Percentiles rank a stretch among this genome's conserved stretches.
Conservation (phyloP, 2,329 filamentous ascomycete genomes). For the Penicillium vulpinum region DNA sequence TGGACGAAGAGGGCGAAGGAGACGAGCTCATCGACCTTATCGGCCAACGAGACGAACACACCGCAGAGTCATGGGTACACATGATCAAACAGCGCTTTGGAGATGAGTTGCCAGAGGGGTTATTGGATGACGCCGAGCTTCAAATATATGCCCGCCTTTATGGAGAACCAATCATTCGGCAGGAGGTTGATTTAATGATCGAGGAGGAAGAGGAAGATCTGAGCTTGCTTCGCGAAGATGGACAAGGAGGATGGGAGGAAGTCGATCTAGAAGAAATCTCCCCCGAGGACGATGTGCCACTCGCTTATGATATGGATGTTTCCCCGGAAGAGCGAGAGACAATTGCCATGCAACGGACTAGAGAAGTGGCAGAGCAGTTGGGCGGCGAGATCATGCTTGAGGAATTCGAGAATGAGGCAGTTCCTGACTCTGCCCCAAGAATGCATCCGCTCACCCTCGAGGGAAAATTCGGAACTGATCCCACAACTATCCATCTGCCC, state of each 20-base stretch:
- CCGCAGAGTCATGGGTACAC: constrained; percentile 54
- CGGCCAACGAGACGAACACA: constrained; percentile 33
- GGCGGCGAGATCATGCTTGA: constrained; percentile 46
- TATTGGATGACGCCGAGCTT: constrained; percentile 70
- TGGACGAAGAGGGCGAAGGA: constrained; percentile 33
- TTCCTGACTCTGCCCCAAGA: constrained; percentile 50
- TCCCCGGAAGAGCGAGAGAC: constrained; percentile 29
- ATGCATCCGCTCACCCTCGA: constrained; percentile 72
- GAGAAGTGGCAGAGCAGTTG: constrained; percentile 42
- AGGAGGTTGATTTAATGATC: constrained; percentile 28
- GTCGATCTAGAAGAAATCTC: constrained; percentile 27
- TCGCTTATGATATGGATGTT: constrained; percentile 35
- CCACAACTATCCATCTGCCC: constrained; percentile 74
- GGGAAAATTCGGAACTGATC: constrained; percentile 72
- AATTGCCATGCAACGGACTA: constrained; percentile 34
- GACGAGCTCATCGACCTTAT: constrained; percentile 29
- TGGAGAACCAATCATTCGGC: constrained; percentile 62
- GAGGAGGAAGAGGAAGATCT: constrained; percentile 30
- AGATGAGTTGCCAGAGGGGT: constrained; percentile 70
- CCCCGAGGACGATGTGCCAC: constrained; percentile 23
- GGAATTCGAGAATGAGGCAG: constrained; percentile 44
- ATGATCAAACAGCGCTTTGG: constrained; percentile 73
- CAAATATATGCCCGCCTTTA: constrained; percentile 77
- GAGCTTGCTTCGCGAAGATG: constrained; percentile 40
- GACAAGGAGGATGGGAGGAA: constrained; percentile 40